Base-by-base conservation (phyloP, 2,329 filamentous ascomycete species). In the Anthostomella pinea region DNA sequence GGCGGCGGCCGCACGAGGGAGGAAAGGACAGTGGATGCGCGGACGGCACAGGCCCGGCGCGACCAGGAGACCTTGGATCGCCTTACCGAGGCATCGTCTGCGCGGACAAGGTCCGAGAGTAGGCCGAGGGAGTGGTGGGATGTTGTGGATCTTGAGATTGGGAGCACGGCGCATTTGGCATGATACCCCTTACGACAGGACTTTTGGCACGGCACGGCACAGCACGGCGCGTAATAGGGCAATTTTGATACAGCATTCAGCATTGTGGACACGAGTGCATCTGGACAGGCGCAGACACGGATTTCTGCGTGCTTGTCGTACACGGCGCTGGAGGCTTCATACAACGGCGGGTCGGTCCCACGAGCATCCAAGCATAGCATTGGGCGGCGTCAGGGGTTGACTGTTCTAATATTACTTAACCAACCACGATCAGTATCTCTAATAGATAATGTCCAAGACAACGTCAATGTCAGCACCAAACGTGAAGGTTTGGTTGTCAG, bases 21-120 rank as follows among this genome's bases (percentile, higher is more conserved):
- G 41, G 73, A 78, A 49, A 69, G 75, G 67, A 61, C 66, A 8
- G 59, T 72, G 28, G 73, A 79, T 38, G 68, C 70, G 3, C 58
- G 65, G 39, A 59, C 65, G 13, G 74, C 75, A 8, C 65, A 71
- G 38, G 53, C 58, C 38, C 60, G 76, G 28, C 60, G 75, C 20
- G 67, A 74, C 6, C 63, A 65, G 40, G 76, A 78, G 51, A 51
- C 64, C 52, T 49, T 57, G 11, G 44, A 57, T 47, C 39, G 41
- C 8, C 13, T 45, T 9, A 30, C 39, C 8, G 51, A 46, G 22
- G 30, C 39, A 8, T 27, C 43, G 18, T 41, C 45, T 13, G 39
- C 36, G 9, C 30, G 37, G 38, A 52, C 43, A 39, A 35, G 36
- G 30, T 39, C 22, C 25, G 36, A 39, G 37, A 31, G n/a, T 28